Base-by-base conservation (phyloP, 805 yeast species). In the Schwanniomyces occidentalis region DNA sequence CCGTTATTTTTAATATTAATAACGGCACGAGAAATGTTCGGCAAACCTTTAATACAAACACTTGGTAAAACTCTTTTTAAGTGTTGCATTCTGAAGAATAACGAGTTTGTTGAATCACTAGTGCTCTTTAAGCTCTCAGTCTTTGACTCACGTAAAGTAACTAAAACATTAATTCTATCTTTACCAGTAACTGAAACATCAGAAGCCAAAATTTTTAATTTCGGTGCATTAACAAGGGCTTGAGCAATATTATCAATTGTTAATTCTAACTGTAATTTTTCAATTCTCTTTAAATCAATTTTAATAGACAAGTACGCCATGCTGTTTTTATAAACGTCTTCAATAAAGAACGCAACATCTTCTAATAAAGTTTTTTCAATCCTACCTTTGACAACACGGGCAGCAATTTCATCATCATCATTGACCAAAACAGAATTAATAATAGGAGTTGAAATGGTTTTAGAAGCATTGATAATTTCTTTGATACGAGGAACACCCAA, bases 401-500 rank as follows among this genome's bases (percentile, higher is more conserved):
- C 99, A 18, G 98, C 97, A 56, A 95, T 84, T 66, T 91, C 98
- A 61, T 93, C 99, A 9, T 80, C 78, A 51, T 87, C 90, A 53
- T 93, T 93, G 5, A 90, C 98, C 47, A 93, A 71, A 7, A 85
- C 89, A 2, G 97, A 95, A 48, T 91, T 89, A 56, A 93, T 93
- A 56, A 93, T 93, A 2, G 99, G 99, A 6, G 99, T 93, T 5
- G 96, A 87, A 50, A 93, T 93, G 13, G 80, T 78, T 60, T 93
- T 93, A 13, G 97, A 86, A 3, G 99, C 99, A 60, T 93, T 93
- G 60, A 93, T 93, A 60, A 93, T 93, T 71, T 93, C 99, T 66
- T 93, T 93, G 59, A 93, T 91, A 77, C 99, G 96, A 32, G 99
- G 99, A 34, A 93, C 99, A 78, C 99, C 99, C 49, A 93, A 76